Percentiles rank a stretch among this genome's conserved stretches.
phyloP scores from a whole-genome alignment of 2,329 filamentous ascomycete genomes.

The Arthrinium phaeospermum region DNA sequence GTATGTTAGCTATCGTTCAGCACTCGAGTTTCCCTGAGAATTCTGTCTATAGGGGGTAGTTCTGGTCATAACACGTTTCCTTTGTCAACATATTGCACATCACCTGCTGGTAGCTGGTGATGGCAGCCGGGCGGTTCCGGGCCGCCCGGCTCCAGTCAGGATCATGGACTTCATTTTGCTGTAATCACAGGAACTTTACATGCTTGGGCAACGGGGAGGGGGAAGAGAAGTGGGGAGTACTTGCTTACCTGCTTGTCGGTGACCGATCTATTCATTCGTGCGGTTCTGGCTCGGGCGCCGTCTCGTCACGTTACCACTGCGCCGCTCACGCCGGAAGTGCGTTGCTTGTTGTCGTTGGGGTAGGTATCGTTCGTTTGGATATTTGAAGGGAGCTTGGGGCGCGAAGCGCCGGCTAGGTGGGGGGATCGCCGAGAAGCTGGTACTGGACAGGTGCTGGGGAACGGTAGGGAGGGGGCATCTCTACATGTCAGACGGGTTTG shows the following conservation, averaged over 20 bases:
- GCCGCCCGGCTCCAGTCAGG: no score
- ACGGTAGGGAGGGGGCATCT: neutral
- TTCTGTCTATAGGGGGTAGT: no score
- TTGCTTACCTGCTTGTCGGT: neutral
- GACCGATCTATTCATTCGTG: neutral
- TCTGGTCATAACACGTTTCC: no score
- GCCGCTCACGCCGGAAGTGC: neutral
- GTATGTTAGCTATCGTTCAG: neutral
- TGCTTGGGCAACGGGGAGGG: neutral
- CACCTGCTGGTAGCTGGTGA: no score
- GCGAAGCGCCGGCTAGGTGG: neutral
- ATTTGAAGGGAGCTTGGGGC: neutral
- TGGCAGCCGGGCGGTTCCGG: no score
- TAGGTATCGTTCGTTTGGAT: neutral
- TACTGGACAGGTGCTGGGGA: neutral
- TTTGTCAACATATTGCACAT: no score
- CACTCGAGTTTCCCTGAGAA: neutral
- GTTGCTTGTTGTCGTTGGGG: neutral
- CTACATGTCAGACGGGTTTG: neutral
- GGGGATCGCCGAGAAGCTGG: neutral
- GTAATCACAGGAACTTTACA: neutral
- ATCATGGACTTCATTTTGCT: neutral
- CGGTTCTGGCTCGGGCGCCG: neutral
- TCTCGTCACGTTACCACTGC: fast-evolving
- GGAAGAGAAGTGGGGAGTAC: neutral